Conservation (phyloP, 2,329 filamentous ascomycete genomes). For the Moelleriella libera region DNA sequence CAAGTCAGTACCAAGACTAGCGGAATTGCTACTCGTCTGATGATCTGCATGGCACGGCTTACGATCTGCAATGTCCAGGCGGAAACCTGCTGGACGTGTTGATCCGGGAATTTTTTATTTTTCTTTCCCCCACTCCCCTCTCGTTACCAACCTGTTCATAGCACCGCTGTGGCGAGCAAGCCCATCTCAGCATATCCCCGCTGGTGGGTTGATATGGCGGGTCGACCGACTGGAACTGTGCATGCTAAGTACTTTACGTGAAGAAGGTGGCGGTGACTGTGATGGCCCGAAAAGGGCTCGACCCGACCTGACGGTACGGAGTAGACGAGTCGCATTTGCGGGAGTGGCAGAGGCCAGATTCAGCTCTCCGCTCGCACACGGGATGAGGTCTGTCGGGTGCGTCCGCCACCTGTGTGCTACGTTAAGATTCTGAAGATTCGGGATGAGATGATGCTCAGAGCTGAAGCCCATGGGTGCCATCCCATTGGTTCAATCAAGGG, state of each 20-base stretch:
- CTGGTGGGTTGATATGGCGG: no score
- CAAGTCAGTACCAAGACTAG: neutral
- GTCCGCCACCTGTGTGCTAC: neutral
- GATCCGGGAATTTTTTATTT: no score
- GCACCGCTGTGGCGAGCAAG: no score
- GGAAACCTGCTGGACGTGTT: no score
- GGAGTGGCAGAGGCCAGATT: neutral
- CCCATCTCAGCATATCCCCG: no score
- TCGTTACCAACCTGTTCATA: no score
- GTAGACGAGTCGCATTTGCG: neutral
- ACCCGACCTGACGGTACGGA: neutral
- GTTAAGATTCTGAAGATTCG: no score
- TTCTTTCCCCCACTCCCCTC: no score
- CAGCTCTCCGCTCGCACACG: neutral
- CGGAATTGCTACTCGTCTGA: neutral
- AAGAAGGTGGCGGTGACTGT: neutral
- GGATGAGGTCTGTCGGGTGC: neutral
- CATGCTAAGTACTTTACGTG: no score
- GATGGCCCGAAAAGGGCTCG: neutral
- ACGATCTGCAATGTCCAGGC: neutral
- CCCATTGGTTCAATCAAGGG: constrained; percentile 14
- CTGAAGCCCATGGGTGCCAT: constrained; percentile 9
- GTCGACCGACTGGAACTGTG: no score
- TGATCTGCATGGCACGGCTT: neutral
- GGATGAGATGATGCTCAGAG: neutral